Evolutionary conservation across 1,284 basidiomycete genomes (phyloP).

Genomic region (Ustilago bromivora): DNA sequence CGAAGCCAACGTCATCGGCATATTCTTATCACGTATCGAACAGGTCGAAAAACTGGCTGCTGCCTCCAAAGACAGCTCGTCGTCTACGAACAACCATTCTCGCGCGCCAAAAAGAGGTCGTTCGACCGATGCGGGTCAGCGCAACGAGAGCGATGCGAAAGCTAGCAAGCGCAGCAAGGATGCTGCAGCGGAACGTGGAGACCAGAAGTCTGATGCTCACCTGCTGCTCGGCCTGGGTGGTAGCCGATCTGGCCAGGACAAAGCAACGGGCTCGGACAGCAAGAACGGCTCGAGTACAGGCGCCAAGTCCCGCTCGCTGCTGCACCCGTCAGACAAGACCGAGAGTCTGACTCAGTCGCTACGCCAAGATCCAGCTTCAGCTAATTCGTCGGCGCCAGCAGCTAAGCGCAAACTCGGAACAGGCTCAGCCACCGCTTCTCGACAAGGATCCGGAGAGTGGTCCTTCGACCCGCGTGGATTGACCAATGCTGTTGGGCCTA

Average conservation of each 20-base stretch:
- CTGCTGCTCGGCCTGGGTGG: conserved; percentile 40
- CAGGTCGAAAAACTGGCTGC: conserved; percentile 33
- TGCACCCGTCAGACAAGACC: neutral
- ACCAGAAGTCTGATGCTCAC: conserved; percentile 43
- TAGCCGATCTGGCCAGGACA: conserved; percentile 5
- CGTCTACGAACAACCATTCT: neutral
- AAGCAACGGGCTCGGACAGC: neutral
- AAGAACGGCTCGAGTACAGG: neutral
- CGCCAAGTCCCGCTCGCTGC: conserved; percentile 1
- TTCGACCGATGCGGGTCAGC: conserved; percentile 24
- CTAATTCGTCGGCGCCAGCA: neutral
- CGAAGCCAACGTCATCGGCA: conserved; percentile 53
- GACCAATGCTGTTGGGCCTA: conserved; percentile 18
- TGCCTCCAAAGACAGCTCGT: conserved; percentile 4
- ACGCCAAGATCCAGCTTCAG: conserved; percentile 14
- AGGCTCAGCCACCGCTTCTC: conserved; percentile 19
- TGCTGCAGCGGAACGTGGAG: conserved; percentile 6
- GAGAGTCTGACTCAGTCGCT: conserved; percentile 8
- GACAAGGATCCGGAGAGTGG: conserved; percentile 47
- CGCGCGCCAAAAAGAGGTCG: conserved; percentile 26
- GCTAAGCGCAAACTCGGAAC: conserved; percentile 4
- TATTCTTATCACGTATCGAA: conserved; percentile 55
- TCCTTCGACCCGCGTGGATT: conserved; percentile 21
- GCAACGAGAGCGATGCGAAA: conserved; percentile 12
- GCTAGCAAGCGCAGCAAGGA: conserved; percentile 31